phyloP scores from a whole-genome alignment of 129 eudicot genomes.

The Helianthus annuus region HanXRQr2.0-SUNRISE NC_035448.2:175683633-175684132 shows the following conservation, averaged over 20 bases:
- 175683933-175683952: constrained; percentile 22
- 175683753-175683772: constrained; percentile 17
- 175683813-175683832: constrained; percentile 40
- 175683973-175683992: constrained; percentile 36
- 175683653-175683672: constrained; percentile 73
- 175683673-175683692: constrained; percentile 50
- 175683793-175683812: constrained; percentile 39
- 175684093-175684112: not conserved
- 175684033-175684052: constrained; percentile 40
- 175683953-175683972: constrained; percentile 37
- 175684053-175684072: constrained; percentile 41
- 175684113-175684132: not conserved
- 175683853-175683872: constrained; percentile 48
- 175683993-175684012: constrained; percentile 19
- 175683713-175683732: constrained; percentile 39
- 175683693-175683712: constrained; percentile 18
- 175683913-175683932: constrained; percentile 23
- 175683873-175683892: constrained; percentile 32
- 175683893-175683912: constrained; percentile 24
- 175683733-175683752: constrained; percentile 26
- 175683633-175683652: constrained; percentile 53
- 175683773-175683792: constrained; percentile 36
- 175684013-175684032: constrained; percentile 18
- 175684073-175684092: constrained; percentile 19
- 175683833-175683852: constrained; percentile 42